Percentiles rank a stretch among this genome's conserved stretches.
phyloP scores from a whole-genome alignment of 2,329 filamentous ascomycete species.

The Penicillium psychrosexuale region DNA sequence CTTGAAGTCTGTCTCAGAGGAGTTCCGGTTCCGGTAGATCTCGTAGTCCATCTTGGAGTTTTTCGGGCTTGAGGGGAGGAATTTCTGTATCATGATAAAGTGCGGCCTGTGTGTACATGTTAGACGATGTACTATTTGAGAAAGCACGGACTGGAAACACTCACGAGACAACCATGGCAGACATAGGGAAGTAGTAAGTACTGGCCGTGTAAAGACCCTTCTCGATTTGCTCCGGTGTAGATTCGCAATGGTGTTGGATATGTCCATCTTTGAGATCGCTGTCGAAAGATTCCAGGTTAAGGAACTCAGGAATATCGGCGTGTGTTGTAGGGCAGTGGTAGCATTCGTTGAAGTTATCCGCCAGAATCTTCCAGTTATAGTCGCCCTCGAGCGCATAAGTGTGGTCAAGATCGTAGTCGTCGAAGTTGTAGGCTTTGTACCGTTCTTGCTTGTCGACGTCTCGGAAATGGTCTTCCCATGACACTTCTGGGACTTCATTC shows the following conservation, averaged over 20 bases:
- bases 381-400: conserved; percentile 21
- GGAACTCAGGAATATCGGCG: conserved; percentile 56
- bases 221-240: conserved; percentile 49
- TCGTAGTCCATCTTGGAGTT: conserved; percentile 60
- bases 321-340: conserved; percentile 62
- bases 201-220: conserved; percentile 43
- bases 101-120: conserved; percentile 45
- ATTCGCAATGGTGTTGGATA: conserved; percentile 52
- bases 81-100: conserved; percentile 63
- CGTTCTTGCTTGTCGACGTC: conserved; percentile 23
- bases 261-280: conserved; percentile 50
- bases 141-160: conserved; percentile 5
- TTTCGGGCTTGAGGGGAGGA: conserved; percentile 54
- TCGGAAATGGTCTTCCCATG: conserved; percentile 23
- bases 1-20: conserved; percentile 58
- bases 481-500: conserved; percentile 19
- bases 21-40: conserved; percentile 60
- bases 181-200: conserved; percentile 34
- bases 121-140: conserved; percentile 21
- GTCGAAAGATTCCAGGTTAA: conserved; percentile 56
- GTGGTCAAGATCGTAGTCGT: conserved; percentile 22
- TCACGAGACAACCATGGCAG: conserved; percentile 33
- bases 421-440: conserved; percentile 21
- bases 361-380: conserved; percentile 26
- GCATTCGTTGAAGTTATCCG: conserved; percentile 48